phyloP scores from a whole-genome alignment of 2,329 filamentous ascomycete genomes.

The Dryadomyces quercivorus region DNA sequence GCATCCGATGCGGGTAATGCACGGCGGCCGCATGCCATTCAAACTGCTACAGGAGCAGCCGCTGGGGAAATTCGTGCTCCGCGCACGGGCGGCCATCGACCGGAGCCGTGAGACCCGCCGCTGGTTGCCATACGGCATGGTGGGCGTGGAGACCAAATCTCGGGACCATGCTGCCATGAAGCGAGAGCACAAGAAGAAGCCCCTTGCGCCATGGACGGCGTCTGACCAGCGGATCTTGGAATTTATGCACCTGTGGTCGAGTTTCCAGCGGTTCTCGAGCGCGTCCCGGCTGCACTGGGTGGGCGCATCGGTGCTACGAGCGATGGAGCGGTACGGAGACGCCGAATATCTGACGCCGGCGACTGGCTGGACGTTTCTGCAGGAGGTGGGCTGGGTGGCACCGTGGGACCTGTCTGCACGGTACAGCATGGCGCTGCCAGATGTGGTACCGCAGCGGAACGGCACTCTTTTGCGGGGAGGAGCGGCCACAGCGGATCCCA shows the following conservation, averaged over 20 bases:
- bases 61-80: slow-evolving; percentile 33
- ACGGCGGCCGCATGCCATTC: slow-evolving; percentile 12
- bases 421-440: slow-evolving; percentile 46
- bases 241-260: slow-evolving; percentile 60
- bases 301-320: slow-evolving; percentile 52
- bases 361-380: slow-evolving; percentile 53
- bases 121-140: slow-evolving; percentile 38
- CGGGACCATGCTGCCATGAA: not conserved
- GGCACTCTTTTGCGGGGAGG: slow-evolving; percentile 26
- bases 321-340: slow-evolving; percentile 45
- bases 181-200: slow-evolving; percentile 3
- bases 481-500: not conserved
- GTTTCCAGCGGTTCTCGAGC: slow-evolving; percentile 38
- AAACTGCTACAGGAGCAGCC: slow-evolving; percentile 11
- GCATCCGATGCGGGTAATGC: slow-evolving; percentile 13
- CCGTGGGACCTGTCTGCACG: slow-evolving; percentile 59
- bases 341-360: slow-evolving; percentile 30
- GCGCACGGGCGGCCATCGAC: slow-evolving; percentile 37
- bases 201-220: slow-evolving; percentile 27
- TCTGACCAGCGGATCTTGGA: slow-evolving; percentile 44
- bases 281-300: slow-evolving; percentile 44
- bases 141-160: slow-evolving; percentile 16
- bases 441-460: slow-evolving; percentile 28
- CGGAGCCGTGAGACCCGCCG: slow-evolving; percentile 34
- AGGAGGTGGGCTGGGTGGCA: slow-evolving; percentile 60